phyloP scores from a whole-genome alignment of 192 early-diverging fungal genomes.

The Spizellomyces sp. region DNA sequence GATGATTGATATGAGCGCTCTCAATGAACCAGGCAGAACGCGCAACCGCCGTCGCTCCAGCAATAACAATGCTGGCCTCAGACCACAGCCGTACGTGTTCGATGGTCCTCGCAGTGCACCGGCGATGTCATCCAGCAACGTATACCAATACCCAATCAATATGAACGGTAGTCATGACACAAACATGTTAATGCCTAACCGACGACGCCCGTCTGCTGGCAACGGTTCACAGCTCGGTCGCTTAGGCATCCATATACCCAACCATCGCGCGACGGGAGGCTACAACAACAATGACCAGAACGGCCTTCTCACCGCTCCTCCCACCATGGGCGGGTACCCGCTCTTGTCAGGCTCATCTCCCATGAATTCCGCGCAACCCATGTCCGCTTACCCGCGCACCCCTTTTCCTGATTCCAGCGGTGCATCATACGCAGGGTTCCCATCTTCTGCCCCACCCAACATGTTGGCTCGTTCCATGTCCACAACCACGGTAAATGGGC shows the following conservation, averaged over 20 bases:
- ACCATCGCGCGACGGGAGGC: not conserved
- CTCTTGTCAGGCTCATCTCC: not conserved
- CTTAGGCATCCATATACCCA: not conserved
- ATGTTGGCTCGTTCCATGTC: too few relatives aligned
- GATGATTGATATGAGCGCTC: conserved; percentile 66
- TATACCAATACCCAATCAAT: not conserved
- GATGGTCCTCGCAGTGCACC: not conserved
- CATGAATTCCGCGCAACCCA: not conserved
- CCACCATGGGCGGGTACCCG: not conserved
- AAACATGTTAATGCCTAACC: not conserved
- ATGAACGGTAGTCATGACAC: not conserved
- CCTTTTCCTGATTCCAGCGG: not conserved
- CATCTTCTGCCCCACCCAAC: not conserved
- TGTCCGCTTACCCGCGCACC: not conserved
- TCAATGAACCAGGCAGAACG: not conserved
- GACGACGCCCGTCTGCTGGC: not conserved
- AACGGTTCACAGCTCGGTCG: not conserved
- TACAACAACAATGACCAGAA: not conserved
- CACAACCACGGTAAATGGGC: too few relatives aligned
- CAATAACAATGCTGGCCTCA: not conserved
- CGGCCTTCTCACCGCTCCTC: not conserved
- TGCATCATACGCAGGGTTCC: not conserved
- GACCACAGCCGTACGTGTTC: not conserved
- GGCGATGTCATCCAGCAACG: not conserved
- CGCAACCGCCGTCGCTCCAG: not conserved